Evolutionary conservation across 2,329 filamentous ascomycete species (phyloP).

Genomic region (Pseudogymnoascus verrucosus): DNA sequence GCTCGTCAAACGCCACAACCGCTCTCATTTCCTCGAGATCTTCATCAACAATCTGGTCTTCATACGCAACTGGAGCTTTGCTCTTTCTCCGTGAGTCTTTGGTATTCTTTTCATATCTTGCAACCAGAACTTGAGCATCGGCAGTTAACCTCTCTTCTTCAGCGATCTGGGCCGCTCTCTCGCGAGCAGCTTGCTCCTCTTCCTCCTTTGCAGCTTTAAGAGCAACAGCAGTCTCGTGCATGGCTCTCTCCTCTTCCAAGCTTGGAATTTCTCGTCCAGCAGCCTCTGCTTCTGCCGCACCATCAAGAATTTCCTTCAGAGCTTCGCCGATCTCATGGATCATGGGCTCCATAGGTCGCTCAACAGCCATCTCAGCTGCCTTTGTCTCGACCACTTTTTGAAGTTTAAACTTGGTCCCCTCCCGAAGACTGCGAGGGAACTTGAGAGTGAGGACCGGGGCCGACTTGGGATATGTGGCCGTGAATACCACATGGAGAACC

Average conservation of each 20-base stretch:
- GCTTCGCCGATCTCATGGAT: constrained; percentile 38
- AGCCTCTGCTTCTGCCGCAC: constrained; percentile 71
- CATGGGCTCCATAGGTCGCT: constrained; percentile 39
- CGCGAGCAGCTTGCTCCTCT: constrained; percentile 37
- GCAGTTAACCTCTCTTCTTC: constrained; percentile 50
- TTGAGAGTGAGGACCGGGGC: constrained; percentile 65
- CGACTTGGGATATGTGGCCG: constrained; percentile 85
- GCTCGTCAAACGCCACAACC: constrained; percentile 57
- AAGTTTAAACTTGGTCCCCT: constrained; percentile 63
- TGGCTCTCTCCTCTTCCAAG: constrained; percentile 79
- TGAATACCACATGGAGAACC: constrained; percentile 70
- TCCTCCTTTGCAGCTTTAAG: constrained; percentile 45
- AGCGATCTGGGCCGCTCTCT: constrained; percentile 46
- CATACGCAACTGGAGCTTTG: constrained; percentile 30
- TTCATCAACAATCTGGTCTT: constrained; percentile 33
- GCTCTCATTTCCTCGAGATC: constrained; percentile 28
- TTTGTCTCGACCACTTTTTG: constrained; percentile 54
- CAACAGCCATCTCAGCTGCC: constrained; percentile 43
- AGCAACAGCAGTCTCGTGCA: constrained; percentile 66
- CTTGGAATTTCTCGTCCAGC: constrained; percentile 72
- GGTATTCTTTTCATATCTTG: constrained; percentile 53
- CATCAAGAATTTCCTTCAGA: constrained; percentile 68
- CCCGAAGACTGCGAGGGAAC: constrained; percentile 54
- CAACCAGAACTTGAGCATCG: constrained; percentile 61
- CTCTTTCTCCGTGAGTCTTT: constrained; percentile 58